Percentiles rank a stretch among this genome's conserved stretches.
Conservation (phyloP, 1,139 yeast genomes). For the Saccharomyces pastorianus region DNA sequence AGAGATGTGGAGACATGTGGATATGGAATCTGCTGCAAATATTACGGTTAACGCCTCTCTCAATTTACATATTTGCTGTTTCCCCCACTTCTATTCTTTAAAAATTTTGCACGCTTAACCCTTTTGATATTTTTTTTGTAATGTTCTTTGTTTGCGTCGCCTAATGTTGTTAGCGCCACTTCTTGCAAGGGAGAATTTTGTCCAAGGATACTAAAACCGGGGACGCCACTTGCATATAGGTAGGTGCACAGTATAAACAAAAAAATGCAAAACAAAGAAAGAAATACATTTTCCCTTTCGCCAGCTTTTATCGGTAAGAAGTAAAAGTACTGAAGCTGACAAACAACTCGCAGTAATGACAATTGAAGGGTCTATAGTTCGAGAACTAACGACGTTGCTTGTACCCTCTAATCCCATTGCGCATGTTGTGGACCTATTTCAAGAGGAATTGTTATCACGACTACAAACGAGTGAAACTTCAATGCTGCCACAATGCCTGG, state of each 20-base stretch:
- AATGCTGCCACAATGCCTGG: constrained; percentile 15
- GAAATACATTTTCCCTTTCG: too few species aligned
- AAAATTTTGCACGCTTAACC: neutral
- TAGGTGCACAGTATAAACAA: neutral
- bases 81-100: neutral
- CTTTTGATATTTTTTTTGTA: neutral
- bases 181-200: neutral
- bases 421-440: constrained; percentile 9
- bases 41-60: constrained; percentile 11
- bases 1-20: constrained; percentile 26
- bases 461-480: constrained; percentile 15
- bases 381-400: constrained; percentile 8
- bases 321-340: too few species aligned
- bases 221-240: neutral
- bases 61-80: too few species aligned
- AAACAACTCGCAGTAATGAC: neutral
- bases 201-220: neutral
- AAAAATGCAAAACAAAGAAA: neutral
- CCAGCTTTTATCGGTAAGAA: too few species aligned
- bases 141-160: neutral
- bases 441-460: constrained; percentile 12
- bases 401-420: constrained; percentile 12
- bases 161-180: neutral
- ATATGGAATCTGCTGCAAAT: too few species aligned
- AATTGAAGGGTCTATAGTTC: constrained; percentile 4